These are phyloP conservation scores for Nissolia schottii DNA, from an alignment of 306 rosid genomes.

Conservation along the genomic window DNA sequence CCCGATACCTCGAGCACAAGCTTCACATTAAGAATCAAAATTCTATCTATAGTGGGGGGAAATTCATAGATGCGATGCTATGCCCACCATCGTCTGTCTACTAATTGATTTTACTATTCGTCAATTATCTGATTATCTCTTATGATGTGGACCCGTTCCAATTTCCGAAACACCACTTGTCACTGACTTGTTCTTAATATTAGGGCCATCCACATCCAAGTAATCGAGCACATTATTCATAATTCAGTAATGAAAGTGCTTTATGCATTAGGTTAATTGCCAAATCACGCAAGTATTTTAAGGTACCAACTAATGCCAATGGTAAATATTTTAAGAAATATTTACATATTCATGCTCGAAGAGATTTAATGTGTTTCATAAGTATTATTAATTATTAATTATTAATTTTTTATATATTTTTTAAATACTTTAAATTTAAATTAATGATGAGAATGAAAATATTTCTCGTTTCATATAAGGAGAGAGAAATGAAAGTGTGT, in stretches of 20 bases:
- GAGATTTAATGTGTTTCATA: too few relatives aligned
- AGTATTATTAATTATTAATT: too few relatives aligned
- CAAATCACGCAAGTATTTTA: background rate
- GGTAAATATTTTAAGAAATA: too few relatives aligned
- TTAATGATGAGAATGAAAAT: too few relatives aligned
- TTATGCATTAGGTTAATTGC: background rate
- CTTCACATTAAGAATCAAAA: slow-evolving; percentile 17
- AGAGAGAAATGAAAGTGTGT: background rate
- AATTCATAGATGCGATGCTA: slow-evolving; percentile 14
- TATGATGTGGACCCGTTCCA: background rate
- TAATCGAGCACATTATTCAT: background rate
- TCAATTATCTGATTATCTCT: background rate
- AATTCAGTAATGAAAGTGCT: background rate
- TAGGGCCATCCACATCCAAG: background rate
- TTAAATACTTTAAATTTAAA: too few relatives aligned
- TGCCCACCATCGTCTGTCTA: background rate
- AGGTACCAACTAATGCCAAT: background rate
- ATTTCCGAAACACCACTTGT: background rate
- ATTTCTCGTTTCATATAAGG: too few relatives aligned
- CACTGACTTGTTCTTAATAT: background rate
- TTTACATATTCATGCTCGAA: too few relatives aligned
- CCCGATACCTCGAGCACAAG: slow-evolving; percentile 8
- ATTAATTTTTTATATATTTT: too few relatives aligned
- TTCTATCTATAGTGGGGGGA: background rate
- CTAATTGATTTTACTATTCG: background rate